These are phyloP conservation scores for Tylopilus balloui DNA, from an alignment of 768 basidiomycete genomes.

Conservation along the genomic window DNA sequence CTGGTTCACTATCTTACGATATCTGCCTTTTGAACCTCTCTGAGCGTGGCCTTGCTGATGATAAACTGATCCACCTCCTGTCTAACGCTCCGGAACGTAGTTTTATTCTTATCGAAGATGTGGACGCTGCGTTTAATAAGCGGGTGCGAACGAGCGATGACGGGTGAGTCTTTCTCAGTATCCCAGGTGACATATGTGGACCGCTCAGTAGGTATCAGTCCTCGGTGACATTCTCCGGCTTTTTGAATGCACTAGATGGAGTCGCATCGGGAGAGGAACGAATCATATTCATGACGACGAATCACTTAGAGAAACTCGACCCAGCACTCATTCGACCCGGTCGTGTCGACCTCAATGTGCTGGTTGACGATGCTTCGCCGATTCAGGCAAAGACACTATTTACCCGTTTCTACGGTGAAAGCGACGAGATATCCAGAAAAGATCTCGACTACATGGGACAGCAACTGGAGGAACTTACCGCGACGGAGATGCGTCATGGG, in stretches of 20 bases:
- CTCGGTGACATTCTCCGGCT: constrained; percentile 94
- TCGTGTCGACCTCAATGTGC: constrained; percentile 80
- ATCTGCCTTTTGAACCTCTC: constrained; percentile 95
- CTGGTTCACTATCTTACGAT: constrained; percentile 88
- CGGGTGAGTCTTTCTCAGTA: constrained; percentile 53
- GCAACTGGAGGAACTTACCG: constrained; percentile 51
- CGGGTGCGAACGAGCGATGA: constrained; percentile 88
- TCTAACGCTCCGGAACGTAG: constrained; percentile 91
- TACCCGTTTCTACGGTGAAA: constrained; percentile 73
- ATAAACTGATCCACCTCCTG: constrained; percentile 90
- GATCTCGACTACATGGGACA: constrained; percentile 45
- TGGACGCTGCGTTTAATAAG: constrained; percentile 95
- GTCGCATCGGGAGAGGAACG: constrained; percentile 97
- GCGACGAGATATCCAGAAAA: constrained; percentile 32
- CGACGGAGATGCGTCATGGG: constrained; percentile 47
- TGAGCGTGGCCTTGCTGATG: constrained; percentile 92
- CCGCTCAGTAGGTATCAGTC: constrained; percentile 71
- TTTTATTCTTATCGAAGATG: constrained; percentile 94
- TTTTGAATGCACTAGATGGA: constrained; percentile 94
- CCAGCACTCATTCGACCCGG: constrained; percentile 95
- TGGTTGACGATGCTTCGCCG: constrained; percentile 84
- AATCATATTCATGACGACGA: constrained; percentile 99
- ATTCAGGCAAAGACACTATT: constrained; percentile 76
- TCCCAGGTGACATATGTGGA: constrained; percentile 10
- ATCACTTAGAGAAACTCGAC: constrained; percentile 85